Percentiles rank a stretch among this genome's conserved stretches.
Conservation (phyloP, 2,329 filamentous ascomycete genomes). For the Aspergillus ustus region DNA sequence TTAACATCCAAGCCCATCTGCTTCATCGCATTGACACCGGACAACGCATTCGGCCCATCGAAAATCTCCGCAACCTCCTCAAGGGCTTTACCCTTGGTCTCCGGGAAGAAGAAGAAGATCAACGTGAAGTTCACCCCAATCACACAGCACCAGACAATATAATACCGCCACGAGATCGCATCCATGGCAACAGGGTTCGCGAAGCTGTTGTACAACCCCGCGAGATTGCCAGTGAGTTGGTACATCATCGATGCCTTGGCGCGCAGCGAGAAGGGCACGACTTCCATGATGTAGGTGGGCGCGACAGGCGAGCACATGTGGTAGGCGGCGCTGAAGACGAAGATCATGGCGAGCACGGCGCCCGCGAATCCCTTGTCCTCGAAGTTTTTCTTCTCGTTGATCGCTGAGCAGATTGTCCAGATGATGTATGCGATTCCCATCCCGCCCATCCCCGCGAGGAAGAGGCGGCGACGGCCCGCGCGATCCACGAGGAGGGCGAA, state of each 20-base stretch:
- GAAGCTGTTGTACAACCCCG: conserved; percentile 21
- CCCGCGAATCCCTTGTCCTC: conserved; percentile 9
- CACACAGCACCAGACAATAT: conserved; percentile 21
- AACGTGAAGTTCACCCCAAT: conserved; percentile 4
- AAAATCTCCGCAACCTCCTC: conserved; percentile 25
- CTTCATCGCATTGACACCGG: conserved; percentile 12
- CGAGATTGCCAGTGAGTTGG: conserved; percentile 18
- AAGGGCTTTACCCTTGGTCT: conserved; percentile 23
- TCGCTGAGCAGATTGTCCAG: conserved; percentile 14
- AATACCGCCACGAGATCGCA: conserved; percentile 22
- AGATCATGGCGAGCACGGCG: conserved; percentile 13
- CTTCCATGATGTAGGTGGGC: conserved; percentile 25
- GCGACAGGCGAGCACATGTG: conserved; percentile 22
- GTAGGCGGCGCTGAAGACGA: conserved; percentile 12
- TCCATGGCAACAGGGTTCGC: conserved; percentile 19
- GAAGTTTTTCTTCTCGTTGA: conserved; percentile 11
- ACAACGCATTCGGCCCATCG: conserved; percentile 10
- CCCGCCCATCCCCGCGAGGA: conserved; percentile 42
- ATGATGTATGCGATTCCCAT: conserved; percentile 18
- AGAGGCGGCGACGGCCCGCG: conserved; percentile 41
- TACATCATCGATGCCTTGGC: conserved; percentile 24
- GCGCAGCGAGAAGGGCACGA: conserved; percentile 21
- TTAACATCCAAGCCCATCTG: conserved; percentile 16
- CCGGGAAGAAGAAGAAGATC: conserved; percentile 25
- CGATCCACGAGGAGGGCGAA: conserved; percentile 61